Evolutionary conservation across 2,329 filamentous ascomycete species (phyloP).

Genomic region (Plectosphaerella sp.): DNA sequence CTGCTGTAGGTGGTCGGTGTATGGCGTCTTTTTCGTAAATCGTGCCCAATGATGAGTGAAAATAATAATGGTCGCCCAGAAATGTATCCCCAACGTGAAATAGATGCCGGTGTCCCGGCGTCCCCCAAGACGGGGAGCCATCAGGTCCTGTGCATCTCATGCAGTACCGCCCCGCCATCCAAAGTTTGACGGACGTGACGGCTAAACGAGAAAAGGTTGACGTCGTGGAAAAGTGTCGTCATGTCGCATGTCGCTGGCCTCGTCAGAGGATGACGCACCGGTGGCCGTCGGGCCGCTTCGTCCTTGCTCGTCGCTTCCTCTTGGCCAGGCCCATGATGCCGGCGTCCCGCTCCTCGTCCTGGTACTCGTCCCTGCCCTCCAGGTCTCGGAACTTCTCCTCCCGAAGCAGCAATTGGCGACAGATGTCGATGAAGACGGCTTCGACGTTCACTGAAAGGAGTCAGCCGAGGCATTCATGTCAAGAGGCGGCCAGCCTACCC

Average conservation of each 20-base stretch:
- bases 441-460: constrained; percentile 67
- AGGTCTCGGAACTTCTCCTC: constrained; percentile 47
- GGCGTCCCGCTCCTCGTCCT: constrained; percentile 39
- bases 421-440: constrained; percentile 82
- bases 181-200: too few species aligned
- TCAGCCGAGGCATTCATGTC: constrained; percentile 13
- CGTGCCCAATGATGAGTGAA: constrained; percentile 25
- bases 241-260: too few species aligned
- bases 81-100: too few species aligned
- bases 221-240: too few species aligned
- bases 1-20: too few species aligned
- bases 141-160: too few species aligned
- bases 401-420: constrained; percentile 74
- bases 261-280: constrained; percentile 17
- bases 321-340: constrained; percentile 24
- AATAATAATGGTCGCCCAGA: background rate
- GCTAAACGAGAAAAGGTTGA: too few species aligned
- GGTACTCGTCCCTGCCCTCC: constrained; percentile 19
- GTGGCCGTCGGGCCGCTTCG: constrained; percentile 18
- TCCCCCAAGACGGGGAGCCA: too few species aligned
- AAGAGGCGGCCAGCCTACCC: constrained; percentile 38
- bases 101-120: too few species aligned
- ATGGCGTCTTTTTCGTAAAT: constrained; percentile 23
- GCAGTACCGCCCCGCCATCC: too few species aligned
- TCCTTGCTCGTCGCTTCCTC: constrained; percentile 19